Evolutionary conservation across 1,284 basidiomycete genomes (phyloP), one percentile per base, ranked within the genome.

Genomic region (Naganishia sp.): DNA sequence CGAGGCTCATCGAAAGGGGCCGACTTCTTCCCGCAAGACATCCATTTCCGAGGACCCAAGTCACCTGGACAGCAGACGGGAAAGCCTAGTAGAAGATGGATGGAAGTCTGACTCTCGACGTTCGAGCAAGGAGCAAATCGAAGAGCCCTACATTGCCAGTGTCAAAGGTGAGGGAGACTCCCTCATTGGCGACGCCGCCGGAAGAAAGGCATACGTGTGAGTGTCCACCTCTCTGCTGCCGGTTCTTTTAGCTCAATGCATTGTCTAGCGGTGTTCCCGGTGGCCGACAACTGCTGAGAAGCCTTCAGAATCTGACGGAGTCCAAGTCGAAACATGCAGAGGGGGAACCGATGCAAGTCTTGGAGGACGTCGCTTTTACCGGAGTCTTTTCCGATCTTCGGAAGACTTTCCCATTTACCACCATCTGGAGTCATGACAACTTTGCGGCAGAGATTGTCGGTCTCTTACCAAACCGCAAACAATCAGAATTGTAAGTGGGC

Each of bases 381-480:
- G 78, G 78, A 4, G 75, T 76, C 49, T 78, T 80, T 57, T 76
- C 78, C 0, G 77, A 77, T 53, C 68, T 74, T 25, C 71, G 78
- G 45, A 79, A 80, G 70, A 79, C 77, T 6, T 80, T 77, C 64
- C 79, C 79, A 2, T 80, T 80, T 69, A 79, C 79, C 6, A 80
- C 79, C 2, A 80, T 80, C 54, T 80, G 79, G 79, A 78, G 75
- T 66, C 78, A 79, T 61, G 79, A 80, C 59, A 78, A 78, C 64
- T 80, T 79, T 60, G 74, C 73, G 16, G 76, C 71, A 18, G 79
- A 80, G 68, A 77, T 80, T 54, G 73, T 79, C 10, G 76, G 76
- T 13, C 68, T 80, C 7, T 59, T 80, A 1, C 79, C 79, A 1
- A 73, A 69, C 23, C 59, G 65, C 25, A 74, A 72, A 45, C 77